Conservation (phyloP, 176 grass and related monocot species). For the Triticum aestivum region IWGSC_CS_RefSeq_v2.1 NC_057811.1:28417723-28418222, state of each 20-base stretch:
- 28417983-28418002: conserved; percentile 85
- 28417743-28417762: conserved; percentile 31
- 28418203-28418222: conserved; percentile 83
- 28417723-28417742: conserved; percentile 51
- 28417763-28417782: conserved; percentile 45
- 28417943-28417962: conserved; percentile 49
- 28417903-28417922: conserved; percentile 71
- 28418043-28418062: neutral
- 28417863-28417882: conserved; percentile 63
- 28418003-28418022: neutral
- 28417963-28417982: conserved; percentile 79
- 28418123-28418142: conserved; percentile 88
- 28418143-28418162: conserved; percentile 78
- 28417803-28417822: conserved; percentile 53
- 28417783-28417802: conserved; percentile 29
- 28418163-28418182: conserved; percentile 72
- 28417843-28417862: conserved; percentile 64
- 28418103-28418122: conserved; percentile 85
- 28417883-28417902: conserved; percentile 75
- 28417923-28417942: conserved; percentile 75
- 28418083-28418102: conserved; percentile 53
- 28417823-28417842: conserved; percentile 82
- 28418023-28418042: conserved; percentile 7
- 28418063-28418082: conserved; percentile 15
- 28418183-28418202: conserved; percentile 84